Evolutionary conservation across 805 yeast genomes (phyloP), one percentile per base, ranked within the genome.

Genomic region (Komagataella ulmi): DNA sequence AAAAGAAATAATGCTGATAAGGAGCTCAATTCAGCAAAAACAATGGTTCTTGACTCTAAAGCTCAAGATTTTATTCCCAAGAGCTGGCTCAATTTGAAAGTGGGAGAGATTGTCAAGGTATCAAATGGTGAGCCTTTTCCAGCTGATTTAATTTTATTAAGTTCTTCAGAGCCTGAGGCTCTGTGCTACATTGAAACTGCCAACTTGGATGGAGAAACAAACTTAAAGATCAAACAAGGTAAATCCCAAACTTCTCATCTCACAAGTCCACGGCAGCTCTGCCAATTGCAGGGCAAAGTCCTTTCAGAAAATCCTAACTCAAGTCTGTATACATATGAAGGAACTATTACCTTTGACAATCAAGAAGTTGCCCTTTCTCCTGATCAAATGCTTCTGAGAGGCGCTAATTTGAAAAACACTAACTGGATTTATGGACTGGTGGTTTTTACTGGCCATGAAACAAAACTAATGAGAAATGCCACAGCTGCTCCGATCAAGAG

Each of bases 101-200:
- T 91, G 1, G 99, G 99, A 47, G 98, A 93, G 61, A 80, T 93
- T 8, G 86, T 93, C 2, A 78, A 79, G 54, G 89, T 95, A 3
- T 77, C 75, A 52, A 86, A 88, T 46, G 97, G 88, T 60, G 95
- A 91, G 55, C 83, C 96, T 0, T 77, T 93, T 53, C 99, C 99
- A 0, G 98, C 99, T 0, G 99, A 93, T 70, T 61, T 93, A 52
- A 73, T 91, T 17, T 66, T 95, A 17, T 64, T 93, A 40, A 81
- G 93, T 21, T 88, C 97, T 0, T 91, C 98, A 0, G 99, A 93
- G 65, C 99, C 99, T 0, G 98, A 91, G 66, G 99, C 99, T 2
- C 73, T 93, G 54, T 95, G 99, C 65, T 93, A 93, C 61, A 88
- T 95, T 52, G 99, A 93, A 67, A 93, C 99, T 1, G 96, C 99